These are phyloP conservation scores for Anisodus tanguticus DNA, from an alignment of 257 asterid species.

Conservation along the genomic window DNA sequence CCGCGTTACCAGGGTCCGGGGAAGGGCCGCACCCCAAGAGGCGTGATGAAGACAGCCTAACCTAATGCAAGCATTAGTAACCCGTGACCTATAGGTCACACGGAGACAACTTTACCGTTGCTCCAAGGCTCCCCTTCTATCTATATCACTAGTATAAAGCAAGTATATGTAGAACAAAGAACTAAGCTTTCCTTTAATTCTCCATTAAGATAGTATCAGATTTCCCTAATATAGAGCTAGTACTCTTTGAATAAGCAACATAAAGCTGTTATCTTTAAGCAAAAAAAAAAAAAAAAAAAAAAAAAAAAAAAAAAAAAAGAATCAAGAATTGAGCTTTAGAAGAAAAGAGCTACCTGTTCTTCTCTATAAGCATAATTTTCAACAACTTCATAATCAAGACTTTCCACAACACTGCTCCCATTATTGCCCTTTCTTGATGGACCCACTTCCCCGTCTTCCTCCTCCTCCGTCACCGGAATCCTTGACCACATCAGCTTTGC, in stretches of 20 bases:
- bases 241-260: neutral
- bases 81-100: too few relatives aligned
- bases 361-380: conserved; percentile 82
- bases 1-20: too few relatives aligned
- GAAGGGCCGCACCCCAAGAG: too few relatives aligned
- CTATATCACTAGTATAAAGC: neutral
- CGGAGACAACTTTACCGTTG: too few relatives aligned
- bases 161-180: neutral
- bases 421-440: conserved; percentile 45
- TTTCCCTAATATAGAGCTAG: neutral
- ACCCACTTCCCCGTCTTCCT: conserved; percentile 45
- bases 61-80: too few relatives aligned
- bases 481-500: conserved; percentile 89
- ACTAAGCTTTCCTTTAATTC: neutral
- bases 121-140: too few relatives aligned
- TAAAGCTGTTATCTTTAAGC: neutral
- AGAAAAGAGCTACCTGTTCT: conserved; percentile 65
- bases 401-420: conserved; percentile 58
- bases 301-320: neutral
- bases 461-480: conserved; percentile 79
- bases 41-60: too few relatives aligned
- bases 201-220: neutral
- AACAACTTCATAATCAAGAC: conserved; percentile 96
- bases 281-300: neutral
- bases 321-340: too few relatives aligned